Percentiles rank a stretch among this genome's conserved stretches.
Conservation (phyloP, 768 basidiomycete species). For the Asterophora lycoperdoides region DNA sequence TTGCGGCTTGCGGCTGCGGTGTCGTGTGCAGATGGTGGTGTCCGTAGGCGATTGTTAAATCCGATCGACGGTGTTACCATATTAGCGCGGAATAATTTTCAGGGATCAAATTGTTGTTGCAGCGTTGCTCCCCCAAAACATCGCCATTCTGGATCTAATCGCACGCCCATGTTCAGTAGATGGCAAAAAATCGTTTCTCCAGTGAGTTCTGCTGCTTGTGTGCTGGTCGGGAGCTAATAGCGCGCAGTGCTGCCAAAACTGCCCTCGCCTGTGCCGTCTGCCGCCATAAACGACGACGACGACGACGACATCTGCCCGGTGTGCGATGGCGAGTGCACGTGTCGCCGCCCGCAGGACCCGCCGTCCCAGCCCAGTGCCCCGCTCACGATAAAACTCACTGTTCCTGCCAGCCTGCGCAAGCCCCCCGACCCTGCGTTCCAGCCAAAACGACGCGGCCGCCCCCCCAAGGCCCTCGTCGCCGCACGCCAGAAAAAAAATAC, state of each 20-base stretch:
- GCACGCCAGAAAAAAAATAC: no score
- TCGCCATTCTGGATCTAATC: conserved; percentile 39
- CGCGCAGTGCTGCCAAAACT: conserved; percentile 36
- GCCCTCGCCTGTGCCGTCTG: conserved; percentile 59
- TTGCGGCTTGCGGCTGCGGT: no score
- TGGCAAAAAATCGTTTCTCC: conserved; percentile 40
- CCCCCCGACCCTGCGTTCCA: conserved; percentile 15
- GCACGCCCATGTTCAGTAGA: conserved; percentile 43
- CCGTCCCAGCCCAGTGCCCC: conserved; percentile 33
- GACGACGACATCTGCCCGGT: conserved; percentile 87
- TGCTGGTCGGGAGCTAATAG: conserved; percentile 7
- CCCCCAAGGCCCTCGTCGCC: conserved; percentile 43
- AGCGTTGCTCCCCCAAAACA: conserved; percentile 4
- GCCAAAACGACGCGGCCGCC: conserved; percentile 53
- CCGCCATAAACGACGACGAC: conserved; percentile 60
- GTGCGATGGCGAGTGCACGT: conserved; percentile 88
- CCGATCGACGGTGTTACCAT: conserved; percentile 9
- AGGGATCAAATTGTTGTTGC: conserved; percentile 12
- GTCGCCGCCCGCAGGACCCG: conserved; percentile 29
- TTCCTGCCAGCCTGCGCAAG: conserved; percentile 41
- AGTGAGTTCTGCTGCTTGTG: conserved; percentile 28
- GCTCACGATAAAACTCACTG: conserved; percentile 72
- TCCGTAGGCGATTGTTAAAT: conserved; percentile 12
- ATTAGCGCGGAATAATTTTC: conserved; percentile 14
- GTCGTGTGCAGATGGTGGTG: no score